Conservation (phyloP, 257 asterid species). For the Solanum chiquidenum region DNA sequence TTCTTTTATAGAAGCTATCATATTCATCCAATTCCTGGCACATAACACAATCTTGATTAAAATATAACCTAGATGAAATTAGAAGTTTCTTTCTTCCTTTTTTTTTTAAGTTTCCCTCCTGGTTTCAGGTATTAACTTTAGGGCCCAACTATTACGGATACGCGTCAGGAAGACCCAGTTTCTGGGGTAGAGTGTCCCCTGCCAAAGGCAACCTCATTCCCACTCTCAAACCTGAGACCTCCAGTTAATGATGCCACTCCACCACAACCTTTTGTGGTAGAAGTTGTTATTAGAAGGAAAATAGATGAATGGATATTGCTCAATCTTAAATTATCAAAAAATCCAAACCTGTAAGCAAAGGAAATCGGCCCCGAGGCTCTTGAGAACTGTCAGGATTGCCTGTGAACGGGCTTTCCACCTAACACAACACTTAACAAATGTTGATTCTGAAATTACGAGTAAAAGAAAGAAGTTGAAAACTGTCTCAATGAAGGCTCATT, state of each 20-base stretch:
- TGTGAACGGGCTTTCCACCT: slow-evolving; percentile 98
- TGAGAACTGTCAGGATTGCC: slow-evolving; percentile 54
- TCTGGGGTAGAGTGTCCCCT: neutral
- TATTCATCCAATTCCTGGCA: slow-evolving; percentile 87
- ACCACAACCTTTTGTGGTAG: neutral
- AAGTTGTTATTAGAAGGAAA: neutral
- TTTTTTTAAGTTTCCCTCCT: neutral
- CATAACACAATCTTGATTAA: neutral
- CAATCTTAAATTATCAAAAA: neutral
- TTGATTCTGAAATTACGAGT: neutral
- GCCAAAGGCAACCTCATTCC: neutral
- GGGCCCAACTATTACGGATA: neutral
- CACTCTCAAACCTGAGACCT: neutral
- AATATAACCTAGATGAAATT: neutral
- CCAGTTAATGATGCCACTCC: neutral
- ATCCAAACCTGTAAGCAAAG: slow-evolving; percentile 77
- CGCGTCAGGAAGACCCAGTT: neutral
- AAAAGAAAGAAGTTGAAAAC: neutral
- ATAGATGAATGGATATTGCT: neutral
- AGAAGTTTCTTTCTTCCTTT: neutral
- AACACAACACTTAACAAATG: neutral
- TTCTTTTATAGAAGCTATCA: slow-evolving; percentile 66
- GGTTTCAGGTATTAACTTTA: neutral
- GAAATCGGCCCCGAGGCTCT: slow-evolving; percentile 65
- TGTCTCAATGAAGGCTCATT: neutral